These are phyloP conservation scores for Wickerhamomyces bovis DNA, from an alignment of 805 yeast genomes.

Conservation along the genomic window DNA sequence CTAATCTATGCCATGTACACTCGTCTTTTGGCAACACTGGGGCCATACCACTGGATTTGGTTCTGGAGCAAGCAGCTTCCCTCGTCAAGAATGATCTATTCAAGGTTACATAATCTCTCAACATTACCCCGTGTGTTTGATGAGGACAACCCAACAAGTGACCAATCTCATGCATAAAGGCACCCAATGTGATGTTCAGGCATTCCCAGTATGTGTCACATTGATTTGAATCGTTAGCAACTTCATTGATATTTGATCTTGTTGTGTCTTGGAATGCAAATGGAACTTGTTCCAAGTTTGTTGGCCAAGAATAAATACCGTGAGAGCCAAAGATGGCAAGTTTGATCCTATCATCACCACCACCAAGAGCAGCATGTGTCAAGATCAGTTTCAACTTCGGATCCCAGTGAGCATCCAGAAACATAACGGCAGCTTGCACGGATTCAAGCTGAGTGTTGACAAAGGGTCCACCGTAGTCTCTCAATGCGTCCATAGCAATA, in stretches of 20 bases:
- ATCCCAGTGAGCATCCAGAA: constrained; percentile 85
- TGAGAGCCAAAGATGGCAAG: constrained; percentile 94
- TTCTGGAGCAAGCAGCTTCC: constrained; percentile 54
- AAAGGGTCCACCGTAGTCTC: constrained; percentile 50
- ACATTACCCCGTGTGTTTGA: constrained; percentile 85
- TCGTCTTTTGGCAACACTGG: constrained; percentile 55
- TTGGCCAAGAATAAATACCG: constrained; percentile 90
- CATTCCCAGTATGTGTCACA: constrained; percentile 92
- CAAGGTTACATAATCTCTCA: constrained; percentile 75
- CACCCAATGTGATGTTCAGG: constrained; percentile 79
- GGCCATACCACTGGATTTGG: constrained; percentile 40
- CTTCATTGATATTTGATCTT: constrained; percentile 51
- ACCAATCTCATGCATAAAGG: constrained; percentile 94
- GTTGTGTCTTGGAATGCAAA: constrained; percentile 72
- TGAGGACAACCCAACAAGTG: constrained; percentile 90
- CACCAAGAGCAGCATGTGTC: constrained; percentile 94
- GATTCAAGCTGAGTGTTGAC: constrained; percentile 35
- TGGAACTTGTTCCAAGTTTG: constrained; percentile 62
- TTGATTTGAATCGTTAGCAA: constrained; percentile 86
- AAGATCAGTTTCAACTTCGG: constrained; percentile 46
- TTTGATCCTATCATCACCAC: constrained; percentile 63
- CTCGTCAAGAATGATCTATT: constrained; percentile 76
- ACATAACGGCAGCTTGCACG: constrained; percentile 75
- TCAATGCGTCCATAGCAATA: constrained; percentile 72
- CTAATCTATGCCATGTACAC: constrained; percentile 86